Evolutionary conservation across 2,329 filamentous ascomycete species (phyloP).

Genomic region (Gaeumannomyces tritici): DNA sequence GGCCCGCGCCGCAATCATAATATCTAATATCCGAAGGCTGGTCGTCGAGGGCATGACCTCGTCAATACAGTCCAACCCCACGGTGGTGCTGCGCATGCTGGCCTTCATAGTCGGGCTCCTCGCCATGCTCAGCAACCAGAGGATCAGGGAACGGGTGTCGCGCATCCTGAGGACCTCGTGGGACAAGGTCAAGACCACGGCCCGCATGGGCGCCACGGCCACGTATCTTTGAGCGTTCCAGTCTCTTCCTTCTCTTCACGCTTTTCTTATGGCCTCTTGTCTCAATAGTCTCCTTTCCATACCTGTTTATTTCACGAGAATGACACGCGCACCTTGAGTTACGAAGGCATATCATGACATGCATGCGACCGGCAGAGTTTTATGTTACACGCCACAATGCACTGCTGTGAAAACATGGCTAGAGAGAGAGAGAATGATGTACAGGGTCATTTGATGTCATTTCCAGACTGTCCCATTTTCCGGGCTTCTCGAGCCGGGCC

Average conservation of each 20-base stretch:
- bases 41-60: slow-evolving; percentile 40
- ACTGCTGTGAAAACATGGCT: neutral
- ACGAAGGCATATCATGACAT: neutral
- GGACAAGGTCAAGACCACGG: slow-evolving; percentile 73
- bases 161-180: slow-evolving; percentile 60
- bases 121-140: slow-evolving; percentile 63
- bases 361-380: neutral
- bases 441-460: neutral
- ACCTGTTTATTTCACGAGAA: neutral
- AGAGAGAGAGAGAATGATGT: neutral
- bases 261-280: neutral
- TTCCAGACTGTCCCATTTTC: neutral
- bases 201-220: slow-evolving; percentile 95
- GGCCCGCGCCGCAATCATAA: slow-evolving; percentile 40
- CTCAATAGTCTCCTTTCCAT: neutral
- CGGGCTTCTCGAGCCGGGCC: neutral
- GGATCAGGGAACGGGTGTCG: slow-evolving; percentile 65
- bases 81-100: slow-evolving; percentile 51
- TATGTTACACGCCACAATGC: neutral
- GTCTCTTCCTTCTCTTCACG: no score
- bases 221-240: no score
- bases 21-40: slow-evolving; percentile 37
- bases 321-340: neutral
- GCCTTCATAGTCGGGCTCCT: slow-evolving; percentile 74
- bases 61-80: slow-evolving; percentile 46